Base-by-base conservation (phyloP, 768 basidiomycete species). In the Hysterangium stoloniferum region DNA sequence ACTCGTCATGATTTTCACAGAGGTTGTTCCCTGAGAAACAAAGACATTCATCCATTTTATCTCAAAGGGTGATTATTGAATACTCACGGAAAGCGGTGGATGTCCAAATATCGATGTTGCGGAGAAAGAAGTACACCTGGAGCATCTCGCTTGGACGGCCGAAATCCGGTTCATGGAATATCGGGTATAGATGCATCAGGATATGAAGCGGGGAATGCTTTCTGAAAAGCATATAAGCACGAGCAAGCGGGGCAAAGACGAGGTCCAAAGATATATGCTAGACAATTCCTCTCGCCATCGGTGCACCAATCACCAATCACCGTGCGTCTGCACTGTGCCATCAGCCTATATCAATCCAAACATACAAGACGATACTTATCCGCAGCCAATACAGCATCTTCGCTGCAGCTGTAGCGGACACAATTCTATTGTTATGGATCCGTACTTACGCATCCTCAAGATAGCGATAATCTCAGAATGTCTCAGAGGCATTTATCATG, bases 221-320 rank as follows among this genome's bases (percentile, higher is more conserved):
- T 63, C 78, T 80, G 52, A 27, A 38, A 31, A 45, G 24, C 0
- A 20, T 38, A 7, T n/a, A n/a, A n/a, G n/a, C n/a, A n/a, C n/a
- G n/a, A n/a, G n/a, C n/a, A n/a, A n/a, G n/a, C n/a, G n/a, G 17
- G 25, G 19, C 17, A 32, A 43, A 47, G 29, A 12, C 37, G 38
- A 13, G 37, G 2, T 45, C 43, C 9, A 17, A 12, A 36, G 9
- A 48, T 52, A 74, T 75, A 3, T 62, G 67, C 36, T 58, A 62
- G 27, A 54, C 62, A 25, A 29, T 64, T 66, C 29, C 63, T 56
- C 6, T 66, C 4, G 19, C n/a, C 61, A 12, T 59, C 58, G 24
- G 57, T 55, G 29, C 72, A 76, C 78, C 78, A 79, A 57, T 80
- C n/a, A n/a, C n/a, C n/a, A n/a, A n/a, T n/a, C 78, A 1, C 77